Conservation (phyloP, 2,329 filamentous ascomycete genomes). For the Venturia oleaginea region DNA sequence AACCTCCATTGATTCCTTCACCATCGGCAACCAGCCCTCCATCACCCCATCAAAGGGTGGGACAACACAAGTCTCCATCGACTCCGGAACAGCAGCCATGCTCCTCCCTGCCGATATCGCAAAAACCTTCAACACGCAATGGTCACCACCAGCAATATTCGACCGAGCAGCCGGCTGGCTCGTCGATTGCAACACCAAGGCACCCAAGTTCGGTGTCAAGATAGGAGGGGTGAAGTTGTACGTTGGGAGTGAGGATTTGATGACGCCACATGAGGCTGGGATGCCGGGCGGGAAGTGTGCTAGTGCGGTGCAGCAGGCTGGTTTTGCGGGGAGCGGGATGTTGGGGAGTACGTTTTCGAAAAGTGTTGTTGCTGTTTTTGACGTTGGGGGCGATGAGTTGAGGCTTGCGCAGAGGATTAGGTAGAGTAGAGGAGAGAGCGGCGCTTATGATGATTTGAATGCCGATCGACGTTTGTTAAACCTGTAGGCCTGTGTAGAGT, state of each 20-base stretch:
- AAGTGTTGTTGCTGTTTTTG: conserved; percentile 43
- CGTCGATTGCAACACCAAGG: conserved; percentile 12
- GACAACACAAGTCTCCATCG: conserved; percentile 3
- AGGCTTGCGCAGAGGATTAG: conserved; percentile 24
- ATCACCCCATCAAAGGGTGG: background rate
- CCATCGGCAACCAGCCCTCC: background rate
- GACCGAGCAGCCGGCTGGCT: background rate
- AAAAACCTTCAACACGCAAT: conserved; percentile 4
- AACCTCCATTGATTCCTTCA: background rate
- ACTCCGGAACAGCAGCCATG: conserved; percentile 12
- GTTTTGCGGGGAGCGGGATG: conserved; percentile 26
- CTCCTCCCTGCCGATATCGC: conserved; percentile 8
- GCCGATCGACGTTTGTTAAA: too few species aligned
- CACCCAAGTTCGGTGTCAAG: conserved; percentile 11
- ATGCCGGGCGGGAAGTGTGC: background rate
- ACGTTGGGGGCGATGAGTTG: conserved; percentile 39
- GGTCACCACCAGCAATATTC: background rate
- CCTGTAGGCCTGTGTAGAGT: too few species aligned
- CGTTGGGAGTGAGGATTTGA: conserved; percentile 10
- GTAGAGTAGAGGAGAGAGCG: background rate
- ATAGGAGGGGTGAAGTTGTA: conserved; percentile 7
- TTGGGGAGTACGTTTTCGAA: conserved; percentile 44
- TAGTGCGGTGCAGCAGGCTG: background rate
- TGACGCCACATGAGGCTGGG: conserved; percentile 2
- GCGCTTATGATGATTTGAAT: too few species aligned